Conservation (phyloP, 2,329 filamentous ascomycete species). For the Ophiognomonia clavigignenti-juglandacearum region DNA sequence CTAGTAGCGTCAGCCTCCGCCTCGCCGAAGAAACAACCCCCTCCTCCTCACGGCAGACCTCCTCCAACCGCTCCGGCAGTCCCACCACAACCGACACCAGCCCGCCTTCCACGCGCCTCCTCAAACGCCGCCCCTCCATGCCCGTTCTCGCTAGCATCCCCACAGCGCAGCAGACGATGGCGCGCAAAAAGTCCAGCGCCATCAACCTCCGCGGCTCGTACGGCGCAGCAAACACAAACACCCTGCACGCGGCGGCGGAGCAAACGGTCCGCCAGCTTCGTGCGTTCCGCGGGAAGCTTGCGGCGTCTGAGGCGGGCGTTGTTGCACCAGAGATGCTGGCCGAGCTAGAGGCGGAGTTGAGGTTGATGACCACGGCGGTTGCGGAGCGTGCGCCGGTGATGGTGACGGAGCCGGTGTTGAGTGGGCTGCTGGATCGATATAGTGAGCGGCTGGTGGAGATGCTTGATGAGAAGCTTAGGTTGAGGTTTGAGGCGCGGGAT, state of each 20-base stretch:
- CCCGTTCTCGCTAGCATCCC: slow-evolving; percentile 39
- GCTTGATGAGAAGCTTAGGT: slow-evolving; percentile 65
- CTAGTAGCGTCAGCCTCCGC: no score
- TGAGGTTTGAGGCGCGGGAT: slow-evolving; percentile 23
- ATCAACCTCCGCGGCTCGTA: slow-evolving; percentile 35
- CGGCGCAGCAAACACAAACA: slow-evolving; percentile 37
- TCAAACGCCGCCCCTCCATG: slow-evolving; percentile 51
- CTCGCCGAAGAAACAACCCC: slow-evolving; percentile 43
- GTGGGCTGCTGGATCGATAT: slow-evolving; percentile 68
- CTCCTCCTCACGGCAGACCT: slow-evolving; percentile 43
- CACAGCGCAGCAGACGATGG: slow-evolving; percentile 16
- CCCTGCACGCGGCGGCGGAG: slow-evolving; percentile 59
- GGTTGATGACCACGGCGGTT: slow-evolving; percentile 57
- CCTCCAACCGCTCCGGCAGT: slow-evolving; percentile 40
- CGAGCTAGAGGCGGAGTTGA: slow-evolving; percentile 60
- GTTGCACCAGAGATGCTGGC: slow-evolving; percentile 53
- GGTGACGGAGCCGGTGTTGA: slow-evolving; percentile 54
- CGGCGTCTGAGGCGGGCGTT: slow-evolving; percentile 37
- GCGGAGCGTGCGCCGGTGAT: slow-evolving; percentile 48
- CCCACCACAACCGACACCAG: slow-evolving; percentile 37
- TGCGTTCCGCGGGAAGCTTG: slow-evolving; percentile 58
- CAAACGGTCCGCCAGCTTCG: slow-evolving; percentile 59
- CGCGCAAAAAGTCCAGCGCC: slow-evolving; percentile 45
- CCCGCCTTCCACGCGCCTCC: slow-evolving; percentile 39
- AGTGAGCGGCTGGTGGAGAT: slow-evolving; percentile 66